Base-by-base conservation (phyloP, 495 filamentous ascomycete species). In the Schizothecium vesticola region DNA sequence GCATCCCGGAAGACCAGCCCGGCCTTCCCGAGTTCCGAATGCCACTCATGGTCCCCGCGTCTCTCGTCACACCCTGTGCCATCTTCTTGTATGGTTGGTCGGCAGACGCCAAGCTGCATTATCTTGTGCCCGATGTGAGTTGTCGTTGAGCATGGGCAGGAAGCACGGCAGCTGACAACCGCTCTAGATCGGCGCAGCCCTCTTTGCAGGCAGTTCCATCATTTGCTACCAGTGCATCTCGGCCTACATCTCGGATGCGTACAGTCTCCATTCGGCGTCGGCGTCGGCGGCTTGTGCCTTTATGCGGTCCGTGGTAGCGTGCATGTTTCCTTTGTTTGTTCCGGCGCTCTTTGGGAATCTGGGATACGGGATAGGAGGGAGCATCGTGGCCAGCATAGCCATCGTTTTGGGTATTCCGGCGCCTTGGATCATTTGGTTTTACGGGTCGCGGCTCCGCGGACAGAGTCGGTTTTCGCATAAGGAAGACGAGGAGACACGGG, bases 71-170 rank as follows among this genome's bases (percentile, higher is more conserved):
- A 8, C 71, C 71, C 2, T 28, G 66, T 6, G 76, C 73, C 5
- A 56, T 84, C 21, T 76, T 80, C 31, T 73, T 75, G 58, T 82
- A 82, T 70, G 83, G 80, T 8, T 77, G 82, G 82, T 67, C 73
- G 11, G 75, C 75, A 4, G 59, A 78, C 25, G 65, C 51, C 7
- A 62, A 68, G 9, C 21, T 72, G 9, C 73, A 71, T 12, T 88
- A 59, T 21, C 59, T 75, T 10, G 68, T 75, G 3, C 70, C 70
- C 10, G 69, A 70, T 36, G 63, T 65, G 28, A 56, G 63, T 67
- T 11, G 11, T 16, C n/a, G 29, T 9, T 29, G 29, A 22, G 24
- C 29, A 3, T 28, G 2, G n/a, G 2, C n/a, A 16, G 24, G 63
- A 64, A 13, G 21, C 33, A 55, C 22, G 6, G 36, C 19, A 58